Conservation (phyloP, 179 eudicot genomes). For the Beta macrorhiza region DNA sequence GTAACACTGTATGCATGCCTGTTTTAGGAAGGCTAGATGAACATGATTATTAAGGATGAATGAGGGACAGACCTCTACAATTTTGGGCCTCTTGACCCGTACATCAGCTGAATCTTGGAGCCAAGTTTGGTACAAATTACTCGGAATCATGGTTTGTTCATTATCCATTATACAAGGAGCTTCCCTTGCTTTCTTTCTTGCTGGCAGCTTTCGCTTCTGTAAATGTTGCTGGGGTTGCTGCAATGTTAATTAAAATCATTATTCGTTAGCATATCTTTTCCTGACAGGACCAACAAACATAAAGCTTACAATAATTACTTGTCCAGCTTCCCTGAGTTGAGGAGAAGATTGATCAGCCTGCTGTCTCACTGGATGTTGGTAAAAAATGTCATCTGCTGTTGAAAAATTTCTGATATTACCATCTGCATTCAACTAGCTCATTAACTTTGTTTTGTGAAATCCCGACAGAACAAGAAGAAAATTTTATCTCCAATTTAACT, state of each 20-base stretch:
- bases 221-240: constrained; percentile 33
- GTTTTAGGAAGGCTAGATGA: not conserved
- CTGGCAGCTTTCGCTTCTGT: constrained; percentile 33
- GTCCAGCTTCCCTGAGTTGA: constrained; percentile 36
- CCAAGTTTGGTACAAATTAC: constrained; percentile 83
- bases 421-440: constrained; percentile 10
- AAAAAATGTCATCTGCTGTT: constrained; percentile 47
- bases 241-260: not conserved
- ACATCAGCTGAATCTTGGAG: constrained; percentile 67
- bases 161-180: constrained; percentile 56
- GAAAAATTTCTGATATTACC: constrained; percentile 21
- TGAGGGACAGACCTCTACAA: constrained; percentile 47
- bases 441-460: not conserved
- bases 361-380: constrained; percentile 48
- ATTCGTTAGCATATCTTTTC: not conserved
- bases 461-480: not conserved
- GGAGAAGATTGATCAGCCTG: constrained; percentile 42
- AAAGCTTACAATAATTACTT: constrained; percentile 35
- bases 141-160: constrained; percentile 76
- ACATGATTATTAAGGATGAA: not conserved
- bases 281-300: not conserved
- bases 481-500: not conserved
- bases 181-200: constrained; percentile 50
- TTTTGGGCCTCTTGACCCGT: constrained; percentile 50
- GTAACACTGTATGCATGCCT: not conserved